Evolutionary conservation across 495 filamentous ascomycete genomes (phyloP), one percentile per base, ranked within the genome.

Genomic region (Peziza echinospora): DNA sequence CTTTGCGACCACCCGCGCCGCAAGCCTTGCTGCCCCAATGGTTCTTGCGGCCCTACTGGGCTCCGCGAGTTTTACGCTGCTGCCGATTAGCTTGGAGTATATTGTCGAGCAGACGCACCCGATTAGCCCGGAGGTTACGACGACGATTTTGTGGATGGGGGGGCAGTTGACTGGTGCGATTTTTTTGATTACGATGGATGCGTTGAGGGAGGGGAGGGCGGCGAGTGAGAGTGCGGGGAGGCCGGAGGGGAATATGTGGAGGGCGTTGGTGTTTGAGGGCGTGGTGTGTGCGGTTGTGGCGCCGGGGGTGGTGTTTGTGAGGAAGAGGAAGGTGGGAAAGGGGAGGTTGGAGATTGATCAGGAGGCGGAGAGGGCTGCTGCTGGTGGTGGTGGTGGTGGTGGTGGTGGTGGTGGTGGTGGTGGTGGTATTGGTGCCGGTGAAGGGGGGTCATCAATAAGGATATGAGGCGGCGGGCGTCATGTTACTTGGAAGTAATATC

Each of bases 61-160:
- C 48, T 87, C 82, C 0, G 64, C 80, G 2, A 71, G 67, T n/a
- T 96, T 97, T 63, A 66, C 67, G 42, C 62, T 96, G 1, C 63
- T 97, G 7, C 89, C 89, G 7, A 68, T 93, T 21, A 82, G 76
- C 10, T 69, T 96, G 26, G 89, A 97, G 65, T 89, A 74, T 56
- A 63, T 89, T 24, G 82, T 80, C 47, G 83, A 94, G 60, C 67
- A 91, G 51, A 84, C 84, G 16, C 79, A 84, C 50, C 87, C 87
- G 0, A 75, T 86, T 21, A 77, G 75, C n/a, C 84, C 89, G 1
- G 87, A 89, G 66, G 72, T 93, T 43, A 78, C 82, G 5, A 78
- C 71, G 45, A 82, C 80, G 41, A 67, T 91, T 24, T 77, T 78
- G 55, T 96, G 87, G 89, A 71, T 71, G 8, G 80, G 79, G 13